Percentiles rank a stretch among this genome's conserved stretches.
Evolutionary conservation across 192 early-diverging fungal genomes (phyloP).

Genomic region (Podila minutissima): DNA sequence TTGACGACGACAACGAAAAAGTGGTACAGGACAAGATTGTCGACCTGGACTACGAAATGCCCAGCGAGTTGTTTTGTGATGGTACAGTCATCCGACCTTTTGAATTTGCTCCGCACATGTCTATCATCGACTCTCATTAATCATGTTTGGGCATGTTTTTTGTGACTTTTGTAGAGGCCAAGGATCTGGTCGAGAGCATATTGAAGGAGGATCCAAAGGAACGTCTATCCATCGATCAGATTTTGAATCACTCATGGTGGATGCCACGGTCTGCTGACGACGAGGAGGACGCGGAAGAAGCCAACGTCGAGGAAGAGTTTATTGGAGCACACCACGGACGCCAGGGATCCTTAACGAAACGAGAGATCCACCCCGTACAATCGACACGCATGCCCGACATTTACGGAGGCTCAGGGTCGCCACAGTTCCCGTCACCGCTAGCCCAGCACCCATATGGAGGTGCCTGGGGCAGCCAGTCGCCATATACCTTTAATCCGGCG

Average conservation of each 20-base stretch:
- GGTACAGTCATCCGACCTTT: conserved; percentile 45
- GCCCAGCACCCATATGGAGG: conserved; percentile 19
- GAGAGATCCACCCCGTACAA: conserved; percentile 32
- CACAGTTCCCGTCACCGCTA: conserved; percentile 26
- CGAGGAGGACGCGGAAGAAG: conserved; percentile 17
- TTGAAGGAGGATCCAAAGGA: conserved; percentile 73
- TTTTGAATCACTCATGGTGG: conserved; percentile 75
- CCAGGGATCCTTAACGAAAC: conserved; percentile 39
- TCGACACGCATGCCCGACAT: conserved; percentile 14
- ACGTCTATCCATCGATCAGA: conserved; percentile 70
- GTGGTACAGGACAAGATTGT: conserved; percentile 76
- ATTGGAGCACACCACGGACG: conserved; percentile 28
- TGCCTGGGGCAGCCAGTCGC: conserved; percentile 38
- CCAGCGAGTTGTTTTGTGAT: conserved; percentile 64
- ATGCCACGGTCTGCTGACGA: conserved; percentile 46
- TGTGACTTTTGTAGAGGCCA: conserved; percentile 52
- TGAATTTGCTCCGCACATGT: not conserved
- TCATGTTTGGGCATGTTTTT: not conserved
- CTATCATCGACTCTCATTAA: not conserved
- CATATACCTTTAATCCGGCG: conserved; percentile 33
- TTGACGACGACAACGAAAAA: conserved; percentile 83
- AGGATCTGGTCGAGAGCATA: conserved; percentile 71
- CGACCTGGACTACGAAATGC: conserved; percentile 77
- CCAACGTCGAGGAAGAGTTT: conserved; percentile 19
- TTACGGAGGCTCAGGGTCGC: conserved; percentile 23